These are phyloP conservation scores for Wickerhamomyces alni DNA, from an alignment of 805 yeast genomes.

Conservation along the genomic window DNA sequence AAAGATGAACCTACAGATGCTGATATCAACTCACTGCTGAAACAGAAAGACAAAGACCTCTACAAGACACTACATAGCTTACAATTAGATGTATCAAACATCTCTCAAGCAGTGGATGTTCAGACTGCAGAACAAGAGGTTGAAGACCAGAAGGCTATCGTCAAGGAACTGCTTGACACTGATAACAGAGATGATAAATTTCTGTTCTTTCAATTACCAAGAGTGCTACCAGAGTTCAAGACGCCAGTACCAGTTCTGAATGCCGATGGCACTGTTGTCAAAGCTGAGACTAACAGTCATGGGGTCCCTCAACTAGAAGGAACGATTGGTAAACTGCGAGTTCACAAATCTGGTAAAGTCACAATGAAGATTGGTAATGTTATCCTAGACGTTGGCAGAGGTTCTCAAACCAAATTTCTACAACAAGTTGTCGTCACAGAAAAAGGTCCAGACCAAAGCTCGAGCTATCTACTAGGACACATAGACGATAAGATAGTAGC, in stretches of 20 bases:
- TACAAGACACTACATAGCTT: slow-evolving; percentile 25
- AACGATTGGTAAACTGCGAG: slow-evolving; percentile 62
- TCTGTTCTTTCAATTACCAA: slow-evolving; percentile 34
- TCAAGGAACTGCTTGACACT: slow-evolving; percentile 19
- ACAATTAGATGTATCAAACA: slow-evolving; percentile 13
- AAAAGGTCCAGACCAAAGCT: slow-evolving; percentile 25
- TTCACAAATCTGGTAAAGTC: slow-evolving; percentile 80
- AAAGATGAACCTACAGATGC: slow-evolving; percentile 19
- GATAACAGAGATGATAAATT: slow-evolving; percentile 29
- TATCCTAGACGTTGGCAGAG: slow-evolving; percentile 62
- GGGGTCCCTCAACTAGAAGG: slow-evolving; percentile 32
- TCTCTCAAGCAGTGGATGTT: slow-evolving; percentile 23
- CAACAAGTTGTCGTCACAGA: slow-evolving; percentile 66
- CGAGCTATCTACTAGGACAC: slow-evolving; percentile 47
- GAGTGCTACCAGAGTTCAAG: slow-evolving; percentile 29
- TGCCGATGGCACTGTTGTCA: slow-evolving; percentile 3
- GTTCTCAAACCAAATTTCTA: slow-evolving; percentile 60
- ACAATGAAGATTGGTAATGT: slow-evolving; percentile 69
- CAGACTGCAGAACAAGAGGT: slow-evolving; percentile 34
- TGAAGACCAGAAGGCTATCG: slow-evolving; percentile 35
- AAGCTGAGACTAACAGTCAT: not conserved
- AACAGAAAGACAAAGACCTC: slow-evolving; percentile 20
- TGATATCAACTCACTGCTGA: slow-evolving; percentile 13
- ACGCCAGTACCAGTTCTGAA: slow-evolving; percentile 4
- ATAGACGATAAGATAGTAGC: slow-evolving; percentile 51